Percentiles rank a stretch among this genome's conserved stretches.
phyloP scores from a whole-genome alignment of 75 land plant genomes.

The Gnetum montanum region DNA sequence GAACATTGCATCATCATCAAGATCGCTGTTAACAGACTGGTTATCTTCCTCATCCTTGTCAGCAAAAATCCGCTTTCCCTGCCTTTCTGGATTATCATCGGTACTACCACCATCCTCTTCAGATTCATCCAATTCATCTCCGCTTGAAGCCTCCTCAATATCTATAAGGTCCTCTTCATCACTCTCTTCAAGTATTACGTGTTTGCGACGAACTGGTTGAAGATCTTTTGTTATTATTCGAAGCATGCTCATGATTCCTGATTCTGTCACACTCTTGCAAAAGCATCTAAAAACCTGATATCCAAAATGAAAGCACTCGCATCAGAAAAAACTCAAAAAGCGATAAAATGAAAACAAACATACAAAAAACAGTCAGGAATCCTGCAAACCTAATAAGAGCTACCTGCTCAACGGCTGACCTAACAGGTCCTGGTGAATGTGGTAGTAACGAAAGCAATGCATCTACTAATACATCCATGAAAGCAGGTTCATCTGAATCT shows the following conservation, averaged over 20 bases:
- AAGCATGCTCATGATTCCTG: conserved; percentile 53
- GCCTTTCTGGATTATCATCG: conserved; percentile 25
- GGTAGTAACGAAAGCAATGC: conserved; percentile 77
- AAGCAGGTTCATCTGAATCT: conserved; percentile 45
- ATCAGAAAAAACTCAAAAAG: background rate
- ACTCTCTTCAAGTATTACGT: conserved; percentile 27
- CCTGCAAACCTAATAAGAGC: background rate
- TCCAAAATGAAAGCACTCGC: too few relatives aligned
- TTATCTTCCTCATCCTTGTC: conserved; percentile 6
- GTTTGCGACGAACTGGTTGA: conserved; percentile 36
- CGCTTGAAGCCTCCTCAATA: conserved; percentile 42
- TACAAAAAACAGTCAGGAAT: background rate
- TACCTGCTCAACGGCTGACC: conserved; percentile 87
- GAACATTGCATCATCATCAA: conserved; percentile 99
- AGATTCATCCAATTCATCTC: conserved; percentile 42
- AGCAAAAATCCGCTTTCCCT: background rate
- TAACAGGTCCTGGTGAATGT: conserved; percentile 61
- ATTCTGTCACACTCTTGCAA: conserved; percentile 57
- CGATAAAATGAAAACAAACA: background rate
- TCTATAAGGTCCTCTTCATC: conserved; percentile 56
- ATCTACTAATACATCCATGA: conserved; percentile 90
- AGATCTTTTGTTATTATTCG: conserved; percentile 68
- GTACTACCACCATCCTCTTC: conserved; percentile 45
- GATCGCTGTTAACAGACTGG: conserved; percentile 41
- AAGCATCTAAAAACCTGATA: conserved; percentile 72